A percentile compares a stretch with the other conserved stretches of the same genome.
Conservation (phyloP, 2,329 filamentous ascomycete species). For the Simplicillium aogashimaense region DNA sequence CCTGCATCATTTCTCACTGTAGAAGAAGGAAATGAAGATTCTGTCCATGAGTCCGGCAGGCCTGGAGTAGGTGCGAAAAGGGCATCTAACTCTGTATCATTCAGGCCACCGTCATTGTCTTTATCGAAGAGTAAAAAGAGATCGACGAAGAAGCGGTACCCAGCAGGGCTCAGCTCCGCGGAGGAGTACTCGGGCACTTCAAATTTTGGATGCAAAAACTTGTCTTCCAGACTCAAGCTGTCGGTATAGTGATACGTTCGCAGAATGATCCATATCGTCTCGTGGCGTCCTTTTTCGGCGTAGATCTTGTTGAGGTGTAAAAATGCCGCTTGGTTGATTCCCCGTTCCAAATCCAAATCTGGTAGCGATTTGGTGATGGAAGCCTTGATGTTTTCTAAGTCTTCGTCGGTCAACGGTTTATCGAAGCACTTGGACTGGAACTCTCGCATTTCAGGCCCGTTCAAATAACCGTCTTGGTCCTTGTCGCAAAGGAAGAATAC, state of each 20-base stretch:
- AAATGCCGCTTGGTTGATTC: slow-evolving; percentile 77
- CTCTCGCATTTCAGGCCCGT: slow-evolving; percentile 79
- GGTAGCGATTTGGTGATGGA: slow-evolving; percentile 65
- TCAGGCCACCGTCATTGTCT: slow-evolving; percentile 92
- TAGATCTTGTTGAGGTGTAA: slow-evolving; percentile 90
- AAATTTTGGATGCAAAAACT: slow-evolving; percentile 84
- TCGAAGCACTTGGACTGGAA: slow-evolving; percentile 92
- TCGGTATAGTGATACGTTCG: slow-evolving; percentile 95
- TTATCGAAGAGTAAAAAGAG: slow-evolving; percentile 92
- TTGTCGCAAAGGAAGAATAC: slow-evolving; percentile 96
- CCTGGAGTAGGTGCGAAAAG: slow-evolving; percentile 92
- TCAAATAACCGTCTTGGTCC: slow-evolving; percentile 88
- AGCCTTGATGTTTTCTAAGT: slow-evolving; percentile 83
- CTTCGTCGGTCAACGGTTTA: slow-evolving; percentile 69
- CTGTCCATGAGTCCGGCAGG: slow-evolving; percentile 75
- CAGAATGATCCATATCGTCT: slow-evolving; percentile 96
- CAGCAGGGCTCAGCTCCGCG: slow-evolving; percentile 84
- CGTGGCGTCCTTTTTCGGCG: slow-evolving; percentile 92
- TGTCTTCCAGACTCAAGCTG: slow-evolving; percentile 83
- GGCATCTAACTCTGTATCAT: slow-evolving; percentile 72
- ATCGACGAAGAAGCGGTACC: slow-evolving; percentile 96
- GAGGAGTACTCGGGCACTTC: slow-evolving; percentile 89
- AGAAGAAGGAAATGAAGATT: slow-evolving; percentile 82
- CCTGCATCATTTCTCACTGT: slow-evolving; percentile 94
- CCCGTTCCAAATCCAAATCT: slow-evolving; percentile 51